phyloP scores from a whole-genome alignment of 2,329 filamentous ascomycete genomes.

The Botryotinia convoluta region DNA sequence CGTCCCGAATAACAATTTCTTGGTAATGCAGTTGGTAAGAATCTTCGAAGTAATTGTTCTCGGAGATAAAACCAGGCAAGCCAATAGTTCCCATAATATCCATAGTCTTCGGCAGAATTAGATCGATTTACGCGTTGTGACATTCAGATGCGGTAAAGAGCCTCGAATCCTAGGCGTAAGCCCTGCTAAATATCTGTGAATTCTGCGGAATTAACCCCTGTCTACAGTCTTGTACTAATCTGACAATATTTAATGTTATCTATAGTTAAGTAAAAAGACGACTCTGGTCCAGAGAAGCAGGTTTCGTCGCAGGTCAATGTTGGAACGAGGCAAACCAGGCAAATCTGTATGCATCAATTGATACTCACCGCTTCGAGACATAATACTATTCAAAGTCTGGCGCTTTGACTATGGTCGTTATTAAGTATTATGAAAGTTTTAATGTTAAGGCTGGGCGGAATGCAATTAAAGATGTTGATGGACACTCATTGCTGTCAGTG shows the following conservation, averaged over 20 bases:
- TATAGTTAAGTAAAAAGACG: not conserved
- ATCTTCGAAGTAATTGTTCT: not conserved
- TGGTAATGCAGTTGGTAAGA: not conserved
- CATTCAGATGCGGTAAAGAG: not conserved
- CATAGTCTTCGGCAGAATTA: not conserved
- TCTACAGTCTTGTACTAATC: not conserved
- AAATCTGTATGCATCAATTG: not conserved
- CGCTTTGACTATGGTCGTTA: not conserved
- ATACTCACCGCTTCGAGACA: not conserved
- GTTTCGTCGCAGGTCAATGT: not conserved
- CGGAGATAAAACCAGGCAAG: not conserved
- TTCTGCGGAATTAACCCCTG: not conserved
- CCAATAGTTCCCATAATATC: not conserved
- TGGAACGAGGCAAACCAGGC: not conserved
- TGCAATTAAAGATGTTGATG: not conserved
- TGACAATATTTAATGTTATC: not conserved
- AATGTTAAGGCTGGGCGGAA: not conserved
- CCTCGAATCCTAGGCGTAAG: slow-evolving; percentile 3
- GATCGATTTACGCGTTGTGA: not conserved
- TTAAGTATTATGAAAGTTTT: not conserved
- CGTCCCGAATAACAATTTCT: not conserved
- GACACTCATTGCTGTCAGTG: not conserved
- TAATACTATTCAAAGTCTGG: not conserved
- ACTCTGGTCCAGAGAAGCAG: not conserved
- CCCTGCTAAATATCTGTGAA: not conserved